Percentiles rank a stretch among this genome's conserved stretches.
Evolutionary conservation across 805 yeast species (phyloP).

Genomic region (Jamesozyma spencerorum): DNA sequence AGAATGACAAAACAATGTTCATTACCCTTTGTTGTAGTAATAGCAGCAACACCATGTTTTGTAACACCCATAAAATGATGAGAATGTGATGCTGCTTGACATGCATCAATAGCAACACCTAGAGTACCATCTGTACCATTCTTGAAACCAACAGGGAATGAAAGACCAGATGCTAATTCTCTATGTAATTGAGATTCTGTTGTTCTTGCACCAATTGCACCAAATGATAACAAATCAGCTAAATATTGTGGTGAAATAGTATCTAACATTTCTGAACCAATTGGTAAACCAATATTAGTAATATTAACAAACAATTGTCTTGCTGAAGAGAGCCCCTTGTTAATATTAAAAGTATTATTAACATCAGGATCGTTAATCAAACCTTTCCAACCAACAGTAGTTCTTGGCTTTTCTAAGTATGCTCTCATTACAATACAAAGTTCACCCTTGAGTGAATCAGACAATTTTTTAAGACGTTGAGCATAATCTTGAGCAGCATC

Average conservation of each 20-base stretch:
- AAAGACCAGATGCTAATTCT: conserved; percentile 92
- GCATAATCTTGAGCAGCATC: conserved; percentile 86
- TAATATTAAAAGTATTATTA: conserved; percentile 85
- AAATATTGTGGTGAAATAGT: conserved; percentile 95
- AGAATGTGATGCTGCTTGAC: conserved; percentile 79
- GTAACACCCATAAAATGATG: conserved; percentile 98
- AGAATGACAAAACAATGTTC: conserved; percentile 87
- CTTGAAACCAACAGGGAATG: conserved; percentile 98
- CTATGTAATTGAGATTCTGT: conserved; percentile 97
- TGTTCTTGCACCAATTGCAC: conserved; percentile 98
- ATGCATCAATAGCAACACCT: conserved; percentile 89
- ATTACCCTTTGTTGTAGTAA: conserved; percentile 92
- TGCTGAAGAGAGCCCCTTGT: conserved; percentile 83
- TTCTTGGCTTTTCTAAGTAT: conserved; percentile 94
- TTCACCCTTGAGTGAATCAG: conserved; percentile 66
- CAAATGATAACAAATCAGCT: conserved; percentile 82
- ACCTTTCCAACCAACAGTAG: conserved; percentile 99
- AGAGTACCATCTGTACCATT: conserved; percentile 96
- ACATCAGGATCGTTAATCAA: conserved; percentile 94
- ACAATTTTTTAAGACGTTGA: conserved; percentile 49
- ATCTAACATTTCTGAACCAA: conserved; percentile 96
- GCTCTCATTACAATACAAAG: conserved; percentile 91
- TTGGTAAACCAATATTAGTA: conserved; percentile 73
- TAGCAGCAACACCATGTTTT: conserved; percentile 93
- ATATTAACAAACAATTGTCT: conserved; percentile 76